Percentiles rank a stretch among this genome's conserved stretches.
Conservation (phyloP, 106 monocot genomes). For the Vanilla planifolia region DNA sequence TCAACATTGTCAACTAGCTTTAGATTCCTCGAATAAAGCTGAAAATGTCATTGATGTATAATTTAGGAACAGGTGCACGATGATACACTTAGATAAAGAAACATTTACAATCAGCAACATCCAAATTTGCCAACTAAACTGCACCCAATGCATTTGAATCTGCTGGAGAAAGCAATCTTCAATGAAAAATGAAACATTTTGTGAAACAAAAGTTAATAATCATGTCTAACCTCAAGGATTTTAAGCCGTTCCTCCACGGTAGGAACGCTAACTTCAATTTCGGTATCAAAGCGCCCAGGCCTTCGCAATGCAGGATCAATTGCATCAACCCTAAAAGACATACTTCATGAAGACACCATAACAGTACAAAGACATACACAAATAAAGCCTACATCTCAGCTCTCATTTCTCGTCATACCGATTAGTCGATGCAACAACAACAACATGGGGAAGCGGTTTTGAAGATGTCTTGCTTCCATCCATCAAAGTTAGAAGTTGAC, state of each 20-base stretch:
- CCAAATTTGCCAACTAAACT: background rate
- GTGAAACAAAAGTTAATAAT: background rate
- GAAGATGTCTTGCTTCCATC: constrained; percentile 67
- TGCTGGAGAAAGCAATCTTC: background rate
- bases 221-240: constrained; percentile 61
- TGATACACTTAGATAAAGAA: constrained; percentile 13
- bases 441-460: constrained; percentile 19
- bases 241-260: constrained; percentile 62
- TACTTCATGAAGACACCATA: background rate
- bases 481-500: constrained; percentile 83
- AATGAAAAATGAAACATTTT: too few species aligned
- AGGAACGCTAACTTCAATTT: constrained; percentile 80
- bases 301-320: constrained; percentile 90
- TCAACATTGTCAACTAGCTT: constrained; percentile 54
- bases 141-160: background rate
- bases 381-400: background rate
- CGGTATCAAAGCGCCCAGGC: constrained; percentile 81
- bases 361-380: background rate
- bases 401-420: constrained; percentile 20
- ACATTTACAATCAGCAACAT: too few species aligned
- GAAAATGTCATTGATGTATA: too few species aligned
- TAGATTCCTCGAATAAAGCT: constrained; percentile 67
- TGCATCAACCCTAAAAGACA: constrained; percentile 23
- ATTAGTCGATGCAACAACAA: constrained; percentile 30
- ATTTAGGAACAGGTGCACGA: too few species aligned